Evolutionary conservation across 768 basidiomycete genomes (phyloP).

Genomic region (Suillus placidus): DNA sequence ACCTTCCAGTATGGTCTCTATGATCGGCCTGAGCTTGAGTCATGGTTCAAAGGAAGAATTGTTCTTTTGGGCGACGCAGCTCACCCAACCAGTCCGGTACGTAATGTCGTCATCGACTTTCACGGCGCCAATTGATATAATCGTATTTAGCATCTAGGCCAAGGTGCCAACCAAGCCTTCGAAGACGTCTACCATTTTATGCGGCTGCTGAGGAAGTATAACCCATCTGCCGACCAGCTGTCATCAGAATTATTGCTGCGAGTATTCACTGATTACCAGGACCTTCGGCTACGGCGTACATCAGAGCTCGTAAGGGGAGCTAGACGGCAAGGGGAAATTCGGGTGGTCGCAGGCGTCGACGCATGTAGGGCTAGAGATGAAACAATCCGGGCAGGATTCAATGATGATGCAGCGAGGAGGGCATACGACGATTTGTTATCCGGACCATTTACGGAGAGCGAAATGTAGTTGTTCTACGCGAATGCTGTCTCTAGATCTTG

Average conservation of each 20-base stretch:
- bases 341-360: conserved; percentile 37
- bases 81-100: conserved; percentile 47
- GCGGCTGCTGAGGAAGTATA: conserved; percentile 35
- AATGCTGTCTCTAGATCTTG: background rate
- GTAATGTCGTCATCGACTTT: conserved; percentile 13
- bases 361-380: conserved; percentile 35
- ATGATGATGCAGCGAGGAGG: conserved; percentile 4
- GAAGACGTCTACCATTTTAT: conserved; percentile 44
- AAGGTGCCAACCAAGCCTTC: conserved; percentile 50
- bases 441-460: conserved; percentile 14
- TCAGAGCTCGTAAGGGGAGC: conserved; percentile 39
- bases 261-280: conserved; percentile 39
- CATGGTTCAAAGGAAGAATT: conserved; percentile 46
- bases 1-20: conserved; percentile 43
- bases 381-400: conserved; percentile 10
- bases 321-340: conserved; percentile 36
- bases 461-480: conserved; percentile 1
- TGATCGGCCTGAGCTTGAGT: conserved; percentile 42
- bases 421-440: conserved; percentile 3
- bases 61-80: conserved; percentile 49
- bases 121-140: background rate
- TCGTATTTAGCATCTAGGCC: conserved; percentile 42
- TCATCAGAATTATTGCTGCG: conserved; percentile 30
- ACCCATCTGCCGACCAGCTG: conserved; percentile 27
- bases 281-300: conserved; percentile 39